Evolutionary conservation across 2,329 filamentous ascomycete species (phyloP).

Genomic region (Sclerotinia minor): DNA sequence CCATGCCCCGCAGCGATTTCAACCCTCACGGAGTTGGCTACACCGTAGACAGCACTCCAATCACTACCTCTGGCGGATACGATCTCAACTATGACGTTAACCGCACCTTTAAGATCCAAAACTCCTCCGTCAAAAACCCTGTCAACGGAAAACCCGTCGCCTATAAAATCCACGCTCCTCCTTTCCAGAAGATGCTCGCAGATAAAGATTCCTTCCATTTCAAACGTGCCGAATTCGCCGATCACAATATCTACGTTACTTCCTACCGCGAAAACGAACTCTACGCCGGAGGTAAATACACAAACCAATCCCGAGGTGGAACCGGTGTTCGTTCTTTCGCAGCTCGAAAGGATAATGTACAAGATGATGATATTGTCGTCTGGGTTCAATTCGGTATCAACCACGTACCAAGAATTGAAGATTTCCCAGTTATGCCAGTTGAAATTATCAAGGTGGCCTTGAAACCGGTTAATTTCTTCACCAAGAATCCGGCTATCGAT

Average conservation of each 20-base stretch:
- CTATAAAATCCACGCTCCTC: constrained; percentile 57
- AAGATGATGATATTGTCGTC: constrained; percentile 56
- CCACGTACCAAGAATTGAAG: constrained; percentile 63
- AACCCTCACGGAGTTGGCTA: constrained; percentile 57
- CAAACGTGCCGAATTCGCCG: constrained; percentile 55
- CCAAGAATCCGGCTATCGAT: constrained; percentile 53
- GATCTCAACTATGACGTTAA: constrained; percentile 51
- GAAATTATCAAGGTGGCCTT: constrained; percentile 54
- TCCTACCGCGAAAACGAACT: constrained; percentile 54
- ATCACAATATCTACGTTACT: constrained; percentile 56
- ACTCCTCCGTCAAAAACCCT: constrained; percentile 52
- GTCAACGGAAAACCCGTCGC: constrained; percentile 55
- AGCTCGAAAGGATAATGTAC: constrained; percentile 50
- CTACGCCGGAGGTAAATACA: constrained; percentile 56
- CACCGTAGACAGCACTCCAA: constrained; percentile 49
- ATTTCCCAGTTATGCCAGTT: constrained; percentile 69
- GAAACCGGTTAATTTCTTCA: constrained; percentile 55
- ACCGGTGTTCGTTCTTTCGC: constrained; percentile 56
- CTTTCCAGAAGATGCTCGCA: constrained; percentile 59
- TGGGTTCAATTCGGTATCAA: constrained; percentile 63
- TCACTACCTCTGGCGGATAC: constrained; percentile 49
- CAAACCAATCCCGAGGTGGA: constrained; percentile 56
- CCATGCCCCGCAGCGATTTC: constrained; percentile 56
- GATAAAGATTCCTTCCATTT: constrained; percentile 49
- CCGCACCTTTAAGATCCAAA: constrained; percentile 60